Evolutionary conservation across 2,329 filamentous ascomycete species (phyloP).

Genomic region (Trichoderma semiorbis): DNA sequence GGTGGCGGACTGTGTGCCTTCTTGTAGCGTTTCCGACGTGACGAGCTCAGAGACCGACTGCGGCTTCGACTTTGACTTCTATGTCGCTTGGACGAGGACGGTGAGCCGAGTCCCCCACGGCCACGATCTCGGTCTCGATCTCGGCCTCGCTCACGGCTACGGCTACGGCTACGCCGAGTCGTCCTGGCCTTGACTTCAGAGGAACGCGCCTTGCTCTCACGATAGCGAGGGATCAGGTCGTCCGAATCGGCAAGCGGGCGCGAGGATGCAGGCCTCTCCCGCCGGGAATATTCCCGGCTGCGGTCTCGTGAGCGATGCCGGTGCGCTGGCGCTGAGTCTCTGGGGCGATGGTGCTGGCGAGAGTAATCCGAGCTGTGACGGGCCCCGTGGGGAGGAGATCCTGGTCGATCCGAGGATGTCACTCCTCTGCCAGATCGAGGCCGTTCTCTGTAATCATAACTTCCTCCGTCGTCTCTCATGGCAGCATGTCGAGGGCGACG

Average conservation of each 20-base stretch:
- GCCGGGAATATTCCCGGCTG: conserved; percentile 33
- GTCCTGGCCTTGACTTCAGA: conserved; percentile 31
- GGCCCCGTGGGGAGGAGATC: conserved; percentile 32
- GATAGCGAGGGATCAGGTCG: conserved; percentile 39
- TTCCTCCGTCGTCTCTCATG: conserved; percentile 39
- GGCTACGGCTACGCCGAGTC: conserved; percentile 34
- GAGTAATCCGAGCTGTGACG: conserved; percentile 29
- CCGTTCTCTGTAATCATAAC: conserved; percentile 37
- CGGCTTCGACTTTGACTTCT: conserved; percentile 41
- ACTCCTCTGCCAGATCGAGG: conserved; percentile 35
- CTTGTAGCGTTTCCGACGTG: conserved; percentile 41
- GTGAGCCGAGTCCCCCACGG: conserved; percentile 33
- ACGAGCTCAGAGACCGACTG: conserved; percentile 37
- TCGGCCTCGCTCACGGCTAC: background rate
- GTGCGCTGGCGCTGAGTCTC: conserved; percentile 33
- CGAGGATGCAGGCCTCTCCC: conserved; percentile 27
- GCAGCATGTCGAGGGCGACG: conserved; percentile 39
- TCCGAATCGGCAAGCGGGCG: conserved; percentile 31
- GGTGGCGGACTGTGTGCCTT: conserved; percentile 36
- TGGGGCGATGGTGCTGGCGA: conserved; percentile 34
- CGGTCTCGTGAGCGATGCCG: conserved; percentile 39
- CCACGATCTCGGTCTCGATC: conserved; percentile 9
- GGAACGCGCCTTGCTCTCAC: conserved; percentile 31
- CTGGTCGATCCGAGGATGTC: conserved; percentile 31
- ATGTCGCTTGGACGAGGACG: conserved; percentile 40